These are phyloP conservation scores for Rubia tinctorum DNA, from an alignment of 305 asterid genomes.

Conservation along the genomic window DNA sequence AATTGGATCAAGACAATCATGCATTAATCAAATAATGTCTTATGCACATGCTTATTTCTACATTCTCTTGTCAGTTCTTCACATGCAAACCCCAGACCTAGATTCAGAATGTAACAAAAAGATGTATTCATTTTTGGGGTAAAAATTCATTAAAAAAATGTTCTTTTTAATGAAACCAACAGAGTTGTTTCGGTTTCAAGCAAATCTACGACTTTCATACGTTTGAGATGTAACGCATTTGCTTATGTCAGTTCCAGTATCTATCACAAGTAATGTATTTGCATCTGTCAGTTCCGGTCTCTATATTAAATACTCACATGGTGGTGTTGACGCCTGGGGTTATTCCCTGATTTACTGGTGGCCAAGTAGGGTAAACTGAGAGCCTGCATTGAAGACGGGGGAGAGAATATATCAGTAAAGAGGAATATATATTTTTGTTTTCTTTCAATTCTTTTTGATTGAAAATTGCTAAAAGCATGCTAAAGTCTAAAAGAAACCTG, in stretches of 20 bases:
- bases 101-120: not conserved
- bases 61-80: constrained; percentile 17
- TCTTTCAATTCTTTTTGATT: not conserved
- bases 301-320: constrained; percentile 31
- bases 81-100: constrained; percentile 10
- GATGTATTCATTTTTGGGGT: not conserved
- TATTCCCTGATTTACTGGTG: constrained; percentile 34
- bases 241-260: no score
- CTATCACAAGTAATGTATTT: no score
- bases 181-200: not conserved
- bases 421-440: constrained; percentile 2
- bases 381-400: constrained; percentile 56
- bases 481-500: constrained; percentile 16
- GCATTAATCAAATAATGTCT: constrained; percentile 21
- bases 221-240: no score
- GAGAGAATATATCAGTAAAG: constrained; percentile 9
- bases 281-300: no score
- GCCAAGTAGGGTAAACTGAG: constrained; percentile 66
- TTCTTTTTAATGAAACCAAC: not conserved
- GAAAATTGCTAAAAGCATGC: constrained; percentile 9
- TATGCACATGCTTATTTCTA: constrained; percentile 24
- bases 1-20: constrained; percentile 24
- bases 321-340: constrained; percentile 37
- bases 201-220: no score
- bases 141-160: not conserved